Evolutionary conservation across 345 rosid species (phyloP), one percentile per base, ranked within the genome.

Genomic region (Gossypium raimondii): DNA sequence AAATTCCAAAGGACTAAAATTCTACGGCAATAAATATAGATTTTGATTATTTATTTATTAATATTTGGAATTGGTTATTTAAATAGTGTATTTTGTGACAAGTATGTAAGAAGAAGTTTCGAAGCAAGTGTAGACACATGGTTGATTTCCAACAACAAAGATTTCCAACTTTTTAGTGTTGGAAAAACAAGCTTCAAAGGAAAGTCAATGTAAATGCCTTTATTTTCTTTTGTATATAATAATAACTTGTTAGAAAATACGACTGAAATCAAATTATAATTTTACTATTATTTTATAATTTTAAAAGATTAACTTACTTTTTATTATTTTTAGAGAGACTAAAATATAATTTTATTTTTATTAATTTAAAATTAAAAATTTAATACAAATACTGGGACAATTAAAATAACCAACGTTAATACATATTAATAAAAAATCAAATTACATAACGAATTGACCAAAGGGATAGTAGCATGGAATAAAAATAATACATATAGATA

Each of bases 391-490:
- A 4, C 4, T 34, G 38, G 38, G 38, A 34, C 6, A 4, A 47
- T 11, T 3, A 45, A 48, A 14, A 38, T 34, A 34, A 34, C 7
- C 7, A 34, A 5, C 6, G 41, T 34, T 34, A 34, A 34, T 34
- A 34, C 7, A 34, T 34, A 6, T 34, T 34, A 34, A 34, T 34
- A 64, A 64, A 24, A 64, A 64, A 4, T 41, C 9, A 25, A 60
- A 60, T 60, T 12, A 25, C 41, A 60, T 17, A 51, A 0, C 25
- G 11, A 16, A 17, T 52, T 41, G 45, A 69, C 51, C 45, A 29
- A 69, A 51, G 51, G 75, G 83, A 73, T 53, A 58, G 44, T 18
- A 82, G 25, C 14, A 24, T 24, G 38, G 16, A 59, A 59, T 11
- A 59, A 12, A 24, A 24, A 56, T 56, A 2, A 56, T 56, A 56